These are phyloP conservation scores for Geum urbanum DNA, from an alignment of 306 rosid genomes.

Conservation along the genomic window DNA sequence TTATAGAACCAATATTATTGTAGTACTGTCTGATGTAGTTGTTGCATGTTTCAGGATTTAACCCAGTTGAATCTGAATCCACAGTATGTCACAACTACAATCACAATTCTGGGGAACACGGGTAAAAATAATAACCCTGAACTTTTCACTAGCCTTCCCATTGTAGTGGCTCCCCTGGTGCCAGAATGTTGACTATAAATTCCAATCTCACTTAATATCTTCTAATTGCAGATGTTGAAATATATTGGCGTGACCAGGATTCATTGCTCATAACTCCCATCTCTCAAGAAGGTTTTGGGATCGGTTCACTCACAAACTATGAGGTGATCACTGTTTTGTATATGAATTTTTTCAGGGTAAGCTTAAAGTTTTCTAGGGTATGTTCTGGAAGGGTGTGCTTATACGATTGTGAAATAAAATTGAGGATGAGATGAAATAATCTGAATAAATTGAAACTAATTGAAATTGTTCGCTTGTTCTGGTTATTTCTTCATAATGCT, in stretches of 20 bases:
- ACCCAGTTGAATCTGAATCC: conserved; percentile 70
- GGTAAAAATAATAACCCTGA: conserved; percentile 38
- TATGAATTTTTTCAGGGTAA: not conserved
- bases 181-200: not conserved
- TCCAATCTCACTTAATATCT: conserved; percentile 13
- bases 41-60: conserved; percentile 37
- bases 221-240: conserved; percentile 57
- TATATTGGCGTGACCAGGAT: conserved; percentile 51
- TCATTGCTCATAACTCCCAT: conserved; percentile 40
- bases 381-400: not conserved
- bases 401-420: not conserved
- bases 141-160: not conserved
- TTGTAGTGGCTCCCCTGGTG: not conserved
- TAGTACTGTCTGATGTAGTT: not conserved
- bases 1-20: no score
- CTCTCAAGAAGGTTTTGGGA: conserved; percentile 59
- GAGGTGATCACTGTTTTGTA: conserved; percentile 45
- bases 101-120: conserved; percentile 85
- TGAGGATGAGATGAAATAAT: not conserved
- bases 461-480: not conserved
- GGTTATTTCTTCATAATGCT: not conserved
- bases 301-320: conserved; percentile 59
- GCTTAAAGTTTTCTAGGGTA: not conserved
- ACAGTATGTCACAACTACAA: conserved; percentile 57
- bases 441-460: not conserved